Conservation (phyloP, 2,329 filamentous ascomycete genomes). For the Ophiosphaerella narmari region DNA sequence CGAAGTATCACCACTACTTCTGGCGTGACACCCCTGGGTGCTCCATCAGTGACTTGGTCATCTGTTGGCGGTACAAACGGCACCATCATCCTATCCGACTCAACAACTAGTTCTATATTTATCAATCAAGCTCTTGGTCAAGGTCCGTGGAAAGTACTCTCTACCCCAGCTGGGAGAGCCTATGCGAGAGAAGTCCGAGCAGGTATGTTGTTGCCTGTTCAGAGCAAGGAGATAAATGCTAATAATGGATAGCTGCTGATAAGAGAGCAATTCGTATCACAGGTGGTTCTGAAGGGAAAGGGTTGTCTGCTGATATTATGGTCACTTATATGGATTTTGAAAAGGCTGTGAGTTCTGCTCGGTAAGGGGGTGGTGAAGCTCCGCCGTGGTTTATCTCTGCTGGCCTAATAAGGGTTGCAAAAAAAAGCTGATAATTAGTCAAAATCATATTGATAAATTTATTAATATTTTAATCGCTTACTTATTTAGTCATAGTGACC, state of each 20-base stretch:
- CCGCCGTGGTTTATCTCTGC: no score
- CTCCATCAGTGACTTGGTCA: constrained; percentile 21
- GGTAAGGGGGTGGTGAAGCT: neutral
- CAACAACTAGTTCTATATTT: constrained; percentile 14
- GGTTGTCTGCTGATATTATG: constrained; percentile 13
- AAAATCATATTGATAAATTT: no score
- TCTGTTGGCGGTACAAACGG: constrained; percentile 20
- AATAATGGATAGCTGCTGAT: constrained; percentile 16
- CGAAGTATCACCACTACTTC: constrained; percentile 13
- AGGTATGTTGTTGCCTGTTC: constrained; percentile 14
- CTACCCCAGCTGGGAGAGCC: constrained; percentile 17
- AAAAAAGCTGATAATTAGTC: no score
- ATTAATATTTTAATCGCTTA: no score
- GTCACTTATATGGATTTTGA: constrained; percentile 24
- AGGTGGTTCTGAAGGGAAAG: constrained; percentile 16
- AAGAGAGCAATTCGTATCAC: constrained; percentile 20
- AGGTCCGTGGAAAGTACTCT: constrained; percentile 19
- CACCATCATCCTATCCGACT: constrained; percentile 22
- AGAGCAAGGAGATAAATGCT: neutral
- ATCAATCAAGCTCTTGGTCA: constrained; percentile 23
- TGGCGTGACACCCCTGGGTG: constrained; percentile 10
- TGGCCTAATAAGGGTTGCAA: no score
- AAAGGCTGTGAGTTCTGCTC: constrained; percentile 14
- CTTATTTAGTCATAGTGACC: no score
- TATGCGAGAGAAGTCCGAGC: constrained; percentile 22